Conservation (phyloP, 208 protist species). For the Trypanosoma lewisi region DNA sequence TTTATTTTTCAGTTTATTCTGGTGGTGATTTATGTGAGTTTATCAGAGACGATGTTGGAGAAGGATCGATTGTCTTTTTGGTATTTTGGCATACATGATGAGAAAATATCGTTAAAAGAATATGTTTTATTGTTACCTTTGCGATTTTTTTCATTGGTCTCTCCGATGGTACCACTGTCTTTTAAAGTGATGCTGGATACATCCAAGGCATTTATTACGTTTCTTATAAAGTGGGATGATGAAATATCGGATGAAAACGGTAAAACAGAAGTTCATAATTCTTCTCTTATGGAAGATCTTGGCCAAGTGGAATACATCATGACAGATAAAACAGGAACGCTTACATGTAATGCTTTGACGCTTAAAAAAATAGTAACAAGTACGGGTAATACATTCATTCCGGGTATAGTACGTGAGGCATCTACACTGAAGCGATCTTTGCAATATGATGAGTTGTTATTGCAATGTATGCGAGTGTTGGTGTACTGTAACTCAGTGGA, state of each 20-base stretch:
- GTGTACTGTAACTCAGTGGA: conserved; percentile 73
- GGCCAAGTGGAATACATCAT: conserved; percentile 92
- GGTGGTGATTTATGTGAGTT: conserved; percentile 54
- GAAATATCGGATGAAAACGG: conserved; percentile 51
- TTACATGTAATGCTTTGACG: conserved; percentile 91
- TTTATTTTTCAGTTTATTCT: conserved; percentile 90
- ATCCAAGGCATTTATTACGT: conserved; percentile 86
- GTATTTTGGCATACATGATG: conserved; percentile 50
- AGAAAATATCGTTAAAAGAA: conserved; percentile 31
- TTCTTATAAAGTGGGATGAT: conserved; percentile 87
- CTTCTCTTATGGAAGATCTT: conserved; percentile 89
- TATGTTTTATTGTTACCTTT: conserved; percentile 79
- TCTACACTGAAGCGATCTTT: not conserved
- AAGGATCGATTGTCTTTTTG: conserved; percentile 34
- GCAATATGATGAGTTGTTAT: conserved; percentile 9
- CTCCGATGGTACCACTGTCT: conserved; percentile 94
- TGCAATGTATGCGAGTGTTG: conserved; percentile 51
- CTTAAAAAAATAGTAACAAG: conserved; percentile 46
- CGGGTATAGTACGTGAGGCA: conserved; percentile 10
- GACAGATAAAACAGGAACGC: conserved; percentile 93
- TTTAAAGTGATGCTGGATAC: conserved; percentile 95
- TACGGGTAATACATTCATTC: conserved; percentile 19
- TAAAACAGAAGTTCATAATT: conserved; percentile 75
- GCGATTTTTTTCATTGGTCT: conserved; percentile 90
- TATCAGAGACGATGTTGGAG: conserved; percentile 44